Conservation (phyloP, 768 basidiomycete genomes). For the Mrakia frigida region DNA sequence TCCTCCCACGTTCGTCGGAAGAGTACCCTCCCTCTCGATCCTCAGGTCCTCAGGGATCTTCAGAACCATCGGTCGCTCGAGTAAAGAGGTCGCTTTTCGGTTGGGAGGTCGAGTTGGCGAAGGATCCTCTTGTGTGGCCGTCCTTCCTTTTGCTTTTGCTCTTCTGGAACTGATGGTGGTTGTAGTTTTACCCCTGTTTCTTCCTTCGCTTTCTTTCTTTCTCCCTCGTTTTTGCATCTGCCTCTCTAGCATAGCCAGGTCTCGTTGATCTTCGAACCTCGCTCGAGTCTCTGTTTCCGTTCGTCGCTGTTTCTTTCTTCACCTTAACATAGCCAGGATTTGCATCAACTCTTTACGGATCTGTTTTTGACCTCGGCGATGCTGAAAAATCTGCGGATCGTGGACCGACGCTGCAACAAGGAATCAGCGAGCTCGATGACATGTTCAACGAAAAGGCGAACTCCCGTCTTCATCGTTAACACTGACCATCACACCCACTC, state of each 20-base stretch:
- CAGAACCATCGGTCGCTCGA: constrained; percentile 58
- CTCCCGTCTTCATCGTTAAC: no score
- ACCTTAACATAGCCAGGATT: not conserved
- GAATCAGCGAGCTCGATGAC: no score
- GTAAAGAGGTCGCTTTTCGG: not conserved
- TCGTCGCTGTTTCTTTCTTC: not conserved
- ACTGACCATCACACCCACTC: no score
- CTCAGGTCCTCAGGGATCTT: constrained; percentile 77
- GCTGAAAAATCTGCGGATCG: no score
- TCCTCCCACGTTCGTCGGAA: constrained; percentile 86
- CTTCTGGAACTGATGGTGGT: not conserved
- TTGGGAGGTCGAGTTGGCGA: no score
- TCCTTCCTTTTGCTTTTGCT: no score
- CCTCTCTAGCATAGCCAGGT: not conserved
- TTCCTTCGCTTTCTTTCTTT: not conserved
- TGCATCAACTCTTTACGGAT: no score
- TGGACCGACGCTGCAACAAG: no score
- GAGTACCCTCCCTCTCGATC: constrained; percentile 79
- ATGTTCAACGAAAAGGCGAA: no score
- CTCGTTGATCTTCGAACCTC: not conserved
- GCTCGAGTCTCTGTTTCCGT: not conserved
- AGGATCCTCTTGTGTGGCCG: no score
- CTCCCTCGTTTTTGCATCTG: not conserved
- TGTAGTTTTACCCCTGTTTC: not conserved
- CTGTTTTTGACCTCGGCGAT: no score